These are phyloP conservation scores for Pyracantha coccinea DNA, from an alignment of 331 rosid genomes.

Conservation along the genomic window DNA sequence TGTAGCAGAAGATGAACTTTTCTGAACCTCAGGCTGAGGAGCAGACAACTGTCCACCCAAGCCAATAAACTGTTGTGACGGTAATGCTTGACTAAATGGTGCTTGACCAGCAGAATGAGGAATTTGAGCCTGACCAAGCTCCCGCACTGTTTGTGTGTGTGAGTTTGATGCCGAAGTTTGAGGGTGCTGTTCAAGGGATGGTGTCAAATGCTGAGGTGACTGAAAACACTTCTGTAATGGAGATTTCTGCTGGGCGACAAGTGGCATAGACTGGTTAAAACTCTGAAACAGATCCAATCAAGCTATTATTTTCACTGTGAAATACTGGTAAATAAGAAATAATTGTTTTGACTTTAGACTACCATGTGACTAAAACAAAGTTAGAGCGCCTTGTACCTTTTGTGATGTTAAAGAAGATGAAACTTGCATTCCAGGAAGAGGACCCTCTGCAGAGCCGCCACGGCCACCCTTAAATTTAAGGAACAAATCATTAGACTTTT, in stretches of 20 bases:
- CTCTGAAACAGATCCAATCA: slow-evolving; percentile 30
- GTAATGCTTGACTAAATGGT: slow-evolving; percentile 31
- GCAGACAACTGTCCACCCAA: slow-evolving; percentile 39
- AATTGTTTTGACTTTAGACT: slow-evolving; percentile 7
- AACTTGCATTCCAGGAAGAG: slow-evolving; percentile 31
- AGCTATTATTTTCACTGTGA: background rate
- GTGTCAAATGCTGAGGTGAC: slow-evolving; percentile 67
- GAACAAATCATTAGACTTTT: slow-evolving; percentile 11
- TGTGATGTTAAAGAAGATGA: slow-evolving; percentile 41
- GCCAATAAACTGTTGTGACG: slow-evolving; percentile 33
- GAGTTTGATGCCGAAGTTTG: slow-evolving; percentile 51
- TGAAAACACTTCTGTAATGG: slow-evolving; percentile 55
- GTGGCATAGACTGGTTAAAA: slow-evolving; percentile 48
- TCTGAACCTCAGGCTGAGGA: slow-evolving; percentile 61
- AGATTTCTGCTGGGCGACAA: slow-evolving; percentile 50
- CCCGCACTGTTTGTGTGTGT: slow-evolving; percentile 37
- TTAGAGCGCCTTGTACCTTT: slow-evolving; percentile 36
- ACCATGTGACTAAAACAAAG: slow-evolving; percentile 1
- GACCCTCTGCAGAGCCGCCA: slow-evolving; percentile 44
- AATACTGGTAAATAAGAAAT: slow-evolving; percentile 1
- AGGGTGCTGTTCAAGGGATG: slow-evolving; percentile 44
- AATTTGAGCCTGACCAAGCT: slow-evolving; percentile 53
- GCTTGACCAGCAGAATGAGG: slow-evolving; percentile 51
- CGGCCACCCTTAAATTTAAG: slow-evolving; percentile 45
- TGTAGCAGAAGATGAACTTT: slow-evolving; percentile 36